Base-by-base conservation (phyloP, 176 grass and related monocot genomes). In the Puya raimondii region DNA sequence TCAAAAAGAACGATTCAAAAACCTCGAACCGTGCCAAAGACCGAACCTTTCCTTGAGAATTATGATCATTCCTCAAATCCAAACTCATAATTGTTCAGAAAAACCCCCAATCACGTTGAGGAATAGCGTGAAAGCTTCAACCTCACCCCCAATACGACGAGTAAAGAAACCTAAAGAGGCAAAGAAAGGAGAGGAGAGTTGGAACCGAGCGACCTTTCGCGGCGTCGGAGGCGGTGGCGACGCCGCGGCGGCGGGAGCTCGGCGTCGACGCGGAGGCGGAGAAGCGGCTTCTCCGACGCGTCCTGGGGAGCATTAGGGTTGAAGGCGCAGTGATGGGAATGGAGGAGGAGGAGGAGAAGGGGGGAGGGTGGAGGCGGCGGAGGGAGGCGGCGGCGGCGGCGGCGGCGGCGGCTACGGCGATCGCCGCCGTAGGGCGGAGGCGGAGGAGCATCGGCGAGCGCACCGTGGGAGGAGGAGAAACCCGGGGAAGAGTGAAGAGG, bases 391-490 rank as follows among this genome's bases (percentile, higher is more conserved):
- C 23, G 74, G 70, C 69, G 77, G 80, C 51, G 77, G 52, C 79
- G 81, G 52, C 84, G 72, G 82, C 90, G 86, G 52, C 84, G 72
- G 82, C 90, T 83, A 26, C 25, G 25, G 77, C 48, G 53, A 48
- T 65, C 18, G 48, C 56, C 27, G 26, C 58, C 73, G 72, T 76
- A 66, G 77, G 77, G 53, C 79, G 81, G 58, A 86, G 72, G 82
- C 90, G 86, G 63, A 83, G 83, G 70, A 89, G 74, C 90, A 92
- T 89, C 21, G 53, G 65, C 63, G 66, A 42, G 33, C 33, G 33
- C 33, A 42, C 16, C 20, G 14, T 12, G 49, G 47, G 2, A 23
- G 1, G 21, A 23, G 51, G 47, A 15, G 53, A 49, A 47, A 1
- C 25, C 1, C 9, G 64, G 21, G 53, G 15, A 14, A 2, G 74